Evolutionary conservation across 345 rosid genomes (phyloP).

Genomic region (Gossypium longicalyx): DNA sequence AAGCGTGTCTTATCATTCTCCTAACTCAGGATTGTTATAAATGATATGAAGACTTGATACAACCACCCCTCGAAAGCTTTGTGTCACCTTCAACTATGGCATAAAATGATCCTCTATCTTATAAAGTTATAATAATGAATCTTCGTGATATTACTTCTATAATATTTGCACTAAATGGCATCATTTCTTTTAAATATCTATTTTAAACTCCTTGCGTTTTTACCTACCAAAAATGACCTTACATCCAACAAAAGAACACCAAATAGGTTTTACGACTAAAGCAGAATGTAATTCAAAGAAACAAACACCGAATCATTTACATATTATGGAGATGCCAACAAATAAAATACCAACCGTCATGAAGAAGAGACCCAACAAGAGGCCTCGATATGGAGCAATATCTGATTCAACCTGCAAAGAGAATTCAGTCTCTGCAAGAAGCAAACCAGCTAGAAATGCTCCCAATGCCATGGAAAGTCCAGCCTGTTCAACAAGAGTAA

Average conservation of each 20-base stretch:
- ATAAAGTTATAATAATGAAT: background rate
- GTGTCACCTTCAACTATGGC: background rate
- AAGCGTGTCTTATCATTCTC: background rate
- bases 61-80: background rate
- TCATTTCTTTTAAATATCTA: background rate
- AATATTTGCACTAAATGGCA: background rate
- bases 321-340: background rate
- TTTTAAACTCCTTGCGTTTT: background rate
- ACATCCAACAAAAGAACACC: background rate
- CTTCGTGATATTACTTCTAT: background rate
- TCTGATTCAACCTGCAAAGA: constrained; percentile 99
- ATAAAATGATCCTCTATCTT: background rate
- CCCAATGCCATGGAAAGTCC: constrained; percentile 99
- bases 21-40: background rate
- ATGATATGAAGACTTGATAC: background rate
- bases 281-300: background rate
- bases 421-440: constrained; percentile 98
- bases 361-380: constrained; percentile 93
- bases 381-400: constrained; percentile 98
- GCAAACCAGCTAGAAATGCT: constrained; percentile 96
- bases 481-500: constrained; percentile 53
- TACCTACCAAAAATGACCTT: background rate
- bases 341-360: constrained; percentile 68
- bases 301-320: background rate
- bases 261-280: background rate